Conservation (phyloP, 2,329 filamentous ascomycete genomes). For the Sporothrix mexicana region DNA sequence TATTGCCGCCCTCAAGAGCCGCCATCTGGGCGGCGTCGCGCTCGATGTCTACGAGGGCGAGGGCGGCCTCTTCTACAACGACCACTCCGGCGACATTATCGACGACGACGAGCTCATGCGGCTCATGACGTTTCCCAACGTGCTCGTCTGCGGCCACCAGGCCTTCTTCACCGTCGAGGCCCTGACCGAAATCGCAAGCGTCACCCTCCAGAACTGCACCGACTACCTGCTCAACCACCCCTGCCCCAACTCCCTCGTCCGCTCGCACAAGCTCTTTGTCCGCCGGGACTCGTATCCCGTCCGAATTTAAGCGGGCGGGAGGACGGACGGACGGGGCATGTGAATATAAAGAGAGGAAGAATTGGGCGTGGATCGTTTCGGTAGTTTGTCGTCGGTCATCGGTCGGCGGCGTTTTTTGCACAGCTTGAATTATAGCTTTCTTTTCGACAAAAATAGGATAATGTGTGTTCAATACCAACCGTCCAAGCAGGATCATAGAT, state of each 20-base stretch:
- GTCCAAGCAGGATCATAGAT: no score
- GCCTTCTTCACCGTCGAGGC: constrained; percentile 73
- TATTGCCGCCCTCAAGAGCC: constrained; percentile 64
- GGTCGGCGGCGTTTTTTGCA: no score
- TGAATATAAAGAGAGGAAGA: background rate
- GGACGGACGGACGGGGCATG: background rate
- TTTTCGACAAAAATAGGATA: no score
- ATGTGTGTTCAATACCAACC: no score
- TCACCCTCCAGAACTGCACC: constrained; percentile 62
- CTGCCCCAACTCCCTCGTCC: constrained; percentile 50
- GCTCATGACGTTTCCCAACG: constrained; percentile 71
- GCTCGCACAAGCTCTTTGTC: constrained; percentile 37
- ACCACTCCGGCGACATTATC: constrained; percentile 68
- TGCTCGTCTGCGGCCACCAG: constrained; percentile 70
- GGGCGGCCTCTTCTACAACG: constrained; percentile 67
- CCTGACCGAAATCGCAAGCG: constrained; percentile 65
- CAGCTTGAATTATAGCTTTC: background rate
- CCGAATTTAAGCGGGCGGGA: constrained; percentile 43
- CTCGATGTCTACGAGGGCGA: constrained; percentile 74
- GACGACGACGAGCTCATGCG: constrained; percentile 70
- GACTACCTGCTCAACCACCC: constrained; percentile 48
- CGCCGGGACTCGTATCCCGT: constrained; percentile 44
- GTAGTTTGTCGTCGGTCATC: no score
- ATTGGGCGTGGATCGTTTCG: no score
- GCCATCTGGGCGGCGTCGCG: constrained; percentile 65